Evolutionary conservation across 352 stramenopile species (phyloP).

Genomic region (Pythium periplocum): DNA sequence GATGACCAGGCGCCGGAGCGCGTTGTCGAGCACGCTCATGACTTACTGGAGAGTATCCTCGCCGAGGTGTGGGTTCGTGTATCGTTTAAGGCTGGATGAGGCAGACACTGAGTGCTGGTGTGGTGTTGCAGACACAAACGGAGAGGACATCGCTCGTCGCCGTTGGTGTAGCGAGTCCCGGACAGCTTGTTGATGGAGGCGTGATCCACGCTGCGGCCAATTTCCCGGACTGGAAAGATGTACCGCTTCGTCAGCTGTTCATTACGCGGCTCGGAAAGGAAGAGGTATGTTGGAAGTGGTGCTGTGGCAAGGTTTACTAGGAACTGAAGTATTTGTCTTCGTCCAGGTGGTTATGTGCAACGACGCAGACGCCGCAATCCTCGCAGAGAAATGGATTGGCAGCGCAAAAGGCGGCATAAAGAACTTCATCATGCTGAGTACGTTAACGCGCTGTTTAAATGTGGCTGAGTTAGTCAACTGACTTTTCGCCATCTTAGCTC

Average conservation of each 20-base stretch:
- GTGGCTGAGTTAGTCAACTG: background rate
- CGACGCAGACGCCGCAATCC: conserved; percentile 73
- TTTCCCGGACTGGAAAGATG: conserved; percentile 63
- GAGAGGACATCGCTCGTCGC: conserved; percentile 15
- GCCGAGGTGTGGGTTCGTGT: conserved; percentile 21
- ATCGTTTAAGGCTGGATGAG: background rate
- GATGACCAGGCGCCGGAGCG: conserved; percentile 31
- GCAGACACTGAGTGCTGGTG: too few relatives aligned
- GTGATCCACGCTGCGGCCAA: conserved; percentile 63
- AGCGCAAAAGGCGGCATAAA: conserved; percentile 47
- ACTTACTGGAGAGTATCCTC: conserved; percentile 37
- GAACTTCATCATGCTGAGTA: conserved; percentile 85
- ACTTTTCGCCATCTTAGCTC: conserved; percentile 23
- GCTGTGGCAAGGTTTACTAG: too few relatives aligned
- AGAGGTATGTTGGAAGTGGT: too few relatives aligned
- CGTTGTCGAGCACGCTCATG: conserved; percentile 45
- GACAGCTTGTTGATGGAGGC: conserved; percentile 38
- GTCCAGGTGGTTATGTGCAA: conserved; percentile 52
- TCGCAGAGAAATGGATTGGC: conserved; percentile 80
- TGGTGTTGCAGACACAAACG: too few relatives aligned
- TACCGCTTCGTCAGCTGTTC: conserved; percentile 55
- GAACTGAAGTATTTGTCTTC: too few relatives aligned
- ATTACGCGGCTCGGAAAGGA: conserved; percentile 24
- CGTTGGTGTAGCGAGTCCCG: conserved; percentile 63
- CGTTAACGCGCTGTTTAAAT: conserved; percentile 1